Base-by-base conservation (phyloP, 2,329 filamentous ascomycete species). In the Penicillium sp. region DNA sequence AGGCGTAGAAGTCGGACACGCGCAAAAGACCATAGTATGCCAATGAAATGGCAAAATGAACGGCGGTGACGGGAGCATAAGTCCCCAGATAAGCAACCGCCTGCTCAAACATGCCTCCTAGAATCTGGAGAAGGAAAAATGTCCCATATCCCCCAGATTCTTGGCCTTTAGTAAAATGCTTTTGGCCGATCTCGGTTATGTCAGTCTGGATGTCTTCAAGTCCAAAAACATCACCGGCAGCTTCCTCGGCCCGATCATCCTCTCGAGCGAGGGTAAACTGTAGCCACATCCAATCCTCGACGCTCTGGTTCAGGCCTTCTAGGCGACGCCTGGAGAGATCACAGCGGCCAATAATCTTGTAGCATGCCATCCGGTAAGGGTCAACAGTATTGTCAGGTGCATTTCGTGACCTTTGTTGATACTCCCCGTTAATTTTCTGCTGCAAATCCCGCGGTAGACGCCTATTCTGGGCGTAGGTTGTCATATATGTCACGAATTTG, bases 281-380 rank as follows among this genome's bases (percentile, higher is more conserved):
- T 41, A 84, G 59, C 80, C 80, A 84, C 47, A 81, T 73, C 79
- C 79, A 84, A 52, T 84, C 80, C 53, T 83, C 79, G 54, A 82
- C 77, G 21, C 72, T 75, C 57, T 79, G 77, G 28, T 70, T 76
- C 45, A 83, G 72, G 4, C 70, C 68, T 30, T 81, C 78, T 23
- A 84, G 64, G 43, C 70, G 78, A 39, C 78, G 72, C 29, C 74
- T 72, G 33, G 66, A 71, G 43, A 83, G 68, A 48, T 84, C 80
- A 58, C 80, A 83, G 34, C 80, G 88, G 31, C 94, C 93, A 54
- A 98, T 85, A 47, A 98, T 83, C 75, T 98, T 97, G 76, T 97
- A 97, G 65, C 93, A 96, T 33, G 91, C 90, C 81, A 95, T 90
- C 38, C 89, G 83, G 71, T 94, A 98, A 17, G 93, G 93, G 63